Conservation (phyloP, 2,329 filamentous ascomycete species). For the Clarireedia monteithiana region DNA sequence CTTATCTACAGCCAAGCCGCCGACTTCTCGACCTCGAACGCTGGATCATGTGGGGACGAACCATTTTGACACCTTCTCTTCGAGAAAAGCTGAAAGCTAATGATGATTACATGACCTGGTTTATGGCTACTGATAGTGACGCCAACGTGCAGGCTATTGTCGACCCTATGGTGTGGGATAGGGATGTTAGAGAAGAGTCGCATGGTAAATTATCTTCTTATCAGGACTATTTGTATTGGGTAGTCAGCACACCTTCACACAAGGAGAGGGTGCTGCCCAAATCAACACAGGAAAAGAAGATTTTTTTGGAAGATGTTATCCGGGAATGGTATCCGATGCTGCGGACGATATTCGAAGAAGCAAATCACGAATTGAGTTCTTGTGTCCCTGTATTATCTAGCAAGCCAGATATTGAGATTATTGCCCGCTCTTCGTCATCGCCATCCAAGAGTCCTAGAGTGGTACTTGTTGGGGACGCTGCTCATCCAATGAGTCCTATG, state of each 20-base stretch:
- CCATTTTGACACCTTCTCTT: neutral
- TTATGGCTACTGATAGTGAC: slow-evolving; percentile 7
- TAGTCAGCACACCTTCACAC: neutral
- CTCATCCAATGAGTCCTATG: too few relatives aligned
- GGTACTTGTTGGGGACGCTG: too few relatives aligned
- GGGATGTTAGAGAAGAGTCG: neutral
- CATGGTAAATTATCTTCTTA: neutral
- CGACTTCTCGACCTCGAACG: too few relatives aligned
- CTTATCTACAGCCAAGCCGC: too few relatives aligned
- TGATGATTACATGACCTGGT: slow-evolving; percentile 5
- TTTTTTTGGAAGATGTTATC: too few relatives aligned
- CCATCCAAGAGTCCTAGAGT: too few relatives aligned
- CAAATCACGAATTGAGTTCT: neutral
- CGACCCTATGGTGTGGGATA: slow-evolving; percentile 1
- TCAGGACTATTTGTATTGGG: slow-evolving; percentile 5
- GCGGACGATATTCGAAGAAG: neutral
- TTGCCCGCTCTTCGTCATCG: too few relatives aligned
- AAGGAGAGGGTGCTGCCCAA: neutral
- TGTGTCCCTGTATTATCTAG: slow-evolving; percentile 3
- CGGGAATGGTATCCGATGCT: neutral
- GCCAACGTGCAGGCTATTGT: slow-evolving; percentile 5
- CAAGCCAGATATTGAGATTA: neutral
- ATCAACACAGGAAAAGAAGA: too few relatives aligned
- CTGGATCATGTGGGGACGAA: too few relatives aligned
- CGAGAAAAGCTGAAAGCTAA: neutral